Evolutionary conservation across 2,329 filamentous ascomycete genomes (phyloP).

Genomic region (Colletotrichum filicis): DNA sequence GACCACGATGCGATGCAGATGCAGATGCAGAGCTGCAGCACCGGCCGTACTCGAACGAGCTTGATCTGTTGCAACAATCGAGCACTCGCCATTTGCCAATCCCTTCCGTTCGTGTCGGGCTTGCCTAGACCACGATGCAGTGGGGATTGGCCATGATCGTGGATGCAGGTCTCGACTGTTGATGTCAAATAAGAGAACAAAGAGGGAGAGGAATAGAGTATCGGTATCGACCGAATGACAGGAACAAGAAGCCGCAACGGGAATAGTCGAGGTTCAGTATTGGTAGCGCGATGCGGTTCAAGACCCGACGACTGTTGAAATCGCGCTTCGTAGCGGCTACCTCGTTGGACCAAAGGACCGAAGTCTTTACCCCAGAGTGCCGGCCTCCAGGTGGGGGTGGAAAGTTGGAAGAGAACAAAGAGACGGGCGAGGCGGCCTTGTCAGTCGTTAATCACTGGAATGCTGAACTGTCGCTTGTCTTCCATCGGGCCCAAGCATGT

Average conservation of each 20-base stretch:
- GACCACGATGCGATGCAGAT: slow-evolving; percentile 1
- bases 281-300: not conserved
- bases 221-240: not conserved
- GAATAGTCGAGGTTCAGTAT: not conserved
- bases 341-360: not conserved
- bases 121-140: not conserved
- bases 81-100: slow-evolving; percentile 2
- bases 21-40: not conserved
- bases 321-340: slow-evolving; percentile 12
- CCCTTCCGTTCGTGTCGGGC: not conserved
- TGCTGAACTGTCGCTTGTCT: not conserved
- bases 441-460: not conserved
- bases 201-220: not conserved
- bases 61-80: not conserved
- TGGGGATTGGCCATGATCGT: not conserved
- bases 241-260: not conserved
- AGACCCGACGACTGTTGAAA: not conserved
- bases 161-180: not conserved
- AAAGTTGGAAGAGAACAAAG: slow-evolving; percentile 27
- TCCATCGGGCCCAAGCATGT: not conserved
- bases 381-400: not conserved
- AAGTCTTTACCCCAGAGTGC: not conserved
- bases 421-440: not conserved
- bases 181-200: slow-evolving; percentile 18
- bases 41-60: not conserved